Base-by-base conservation (phyloP, 148 eudicot species). In the Rhododendron kiyosumense region DNA sequence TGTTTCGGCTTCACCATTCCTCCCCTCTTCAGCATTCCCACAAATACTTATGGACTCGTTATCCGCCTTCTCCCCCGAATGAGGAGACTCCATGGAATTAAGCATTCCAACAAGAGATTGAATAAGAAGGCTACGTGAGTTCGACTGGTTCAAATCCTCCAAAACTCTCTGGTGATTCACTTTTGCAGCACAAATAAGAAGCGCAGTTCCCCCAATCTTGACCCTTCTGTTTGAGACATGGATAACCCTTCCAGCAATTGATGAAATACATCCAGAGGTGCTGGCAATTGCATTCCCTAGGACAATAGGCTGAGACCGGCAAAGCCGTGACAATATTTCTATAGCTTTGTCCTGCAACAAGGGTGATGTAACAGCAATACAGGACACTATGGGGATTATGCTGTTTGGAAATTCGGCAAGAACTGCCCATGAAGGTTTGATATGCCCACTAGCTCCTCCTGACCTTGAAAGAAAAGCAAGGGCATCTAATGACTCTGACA, bases 401-500 rank as follows among this genome's bases (percentile, higher is more conserved):
- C 93, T 90, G 83, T 87, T 88, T 46, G 96, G 94, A 76, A 89
- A 89, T 90, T 97, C 99, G 76, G 94, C 92, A 61, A 95, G 91
- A 86, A 94, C 94, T 76, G 91, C 90, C 99, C 95, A 95, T 87
- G 96, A 92, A 63, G 98, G 94, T 89, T 87, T 92, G 78, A 86
- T 86, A 84, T 93, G 88, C 82, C 93, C 98, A 85, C 86, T 77
- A 82, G 89, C 71, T 65, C 89, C 92, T 82, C 85, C 93, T 71
- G 94, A 89, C 86, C 92, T 93, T 46, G 98, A 95, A 57, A 97
- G 85, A 84, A 86, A 89, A 83, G 94, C 93, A 87, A 97, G 96
- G 84, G 99, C 99, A 91, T 95, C 95, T 83, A 97, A 84, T 85
- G 95, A 98, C 89, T 95, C 98, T 87, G 95, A 93, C 45, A 88